Evolutionary conservation across 179 eudicot species (phyloP).

Genomic region (Dionaea muscipula): DNA sequence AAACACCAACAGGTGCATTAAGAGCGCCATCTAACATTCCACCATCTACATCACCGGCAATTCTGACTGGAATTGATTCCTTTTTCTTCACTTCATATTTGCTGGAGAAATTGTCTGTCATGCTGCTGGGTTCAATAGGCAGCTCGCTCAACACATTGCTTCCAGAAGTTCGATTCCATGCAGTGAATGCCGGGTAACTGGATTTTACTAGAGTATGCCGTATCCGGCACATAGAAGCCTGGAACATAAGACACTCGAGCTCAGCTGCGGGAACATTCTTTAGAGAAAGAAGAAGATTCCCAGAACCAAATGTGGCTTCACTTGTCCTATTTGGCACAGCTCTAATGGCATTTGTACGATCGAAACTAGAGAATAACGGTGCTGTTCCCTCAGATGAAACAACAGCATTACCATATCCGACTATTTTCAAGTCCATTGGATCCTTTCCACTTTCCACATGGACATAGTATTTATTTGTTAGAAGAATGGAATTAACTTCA

Average conservation of each 20-base stretch:
- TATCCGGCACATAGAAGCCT: constrained; percentile 78
- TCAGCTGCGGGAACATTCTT: constrained; percentile 70
- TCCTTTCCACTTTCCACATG: constrained; percentile 47
- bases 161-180: constrained; percentile 34
- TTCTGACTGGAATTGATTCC: constrained; percentile 74
- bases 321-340: constrained; percentile 23
- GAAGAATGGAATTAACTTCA: constrained; percentile 25
- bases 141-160: constrained; percentile 31
- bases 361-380: constrained; percentile 35
- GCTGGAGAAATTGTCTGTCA: constrained; percentile 33
- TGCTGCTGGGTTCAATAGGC: constrained; percentile 45
- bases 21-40: constrained; percentile 60
- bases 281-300: constrained; percentile 38
- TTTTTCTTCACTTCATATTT: constrained; percentile 70
- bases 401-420: constrained; percentile 22
- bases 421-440: constrained; percentile 21
- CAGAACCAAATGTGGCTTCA: constrained; percentile 32
- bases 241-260: constrained; percentile 78
- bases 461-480: constrained; percentile 44
- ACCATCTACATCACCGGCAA: constrained; percentile 82
- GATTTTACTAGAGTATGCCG: constrained; percentile 62
- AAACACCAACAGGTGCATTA: constrained; percentile 81
- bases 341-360: constrained; percentile 28
- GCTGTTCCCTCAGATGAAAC: constrained; percentile 26
- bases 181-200: constrained; percentile 27